Percentiles rank a stretch among this genome's conserved stretches.
These are phyloP conservation scores for Aureobasidium sp. DNA, from an alignment of 2,329 filamentous ascomycete species.

Conservation along the genomic window DNA sequence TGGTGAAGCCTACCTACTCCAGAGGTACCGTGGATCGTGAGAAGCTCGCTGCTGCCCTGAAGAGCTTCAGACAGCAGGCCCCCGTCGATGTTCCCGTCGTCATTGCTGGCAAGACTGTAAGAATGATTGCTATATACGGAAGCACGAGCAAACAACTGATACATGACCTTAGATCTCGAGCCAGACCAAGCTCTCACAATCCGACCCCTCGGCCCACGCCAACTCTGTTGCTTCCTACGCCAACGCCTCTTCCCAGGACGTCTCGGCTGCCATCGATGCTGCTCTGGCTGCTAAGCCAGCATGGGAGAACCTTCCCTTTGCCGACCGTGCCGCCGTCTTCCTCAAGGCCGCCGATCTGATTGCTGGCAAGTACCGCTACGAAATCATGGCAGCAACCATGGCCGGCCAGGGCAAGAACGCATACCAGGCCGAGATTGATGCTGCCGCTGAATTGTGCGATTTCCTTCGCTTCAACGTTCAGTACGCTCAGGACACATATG, in stretches of 20 bases:
- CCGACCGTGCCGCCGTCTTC: constrained; percentile 86
- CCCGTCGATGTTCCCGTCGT: constrained; percentile 75
- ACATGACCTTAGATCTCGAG: neutral
- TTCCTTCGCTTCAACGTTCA: constrained; percentile 92
- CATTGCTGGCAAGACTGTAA: constrained; percentile 72
- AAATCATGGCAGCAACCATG: constrained; percentile 94
- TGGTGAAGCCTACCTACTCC: constrained; percentile 69
- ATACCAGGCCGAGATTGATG: constrained; percentile 98
- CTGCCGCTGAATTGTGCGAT: constrained; percentile 84
- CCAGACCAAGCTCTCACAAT: constrained; percentile 65
- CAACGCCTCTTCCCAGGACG: constrained; percentile 67
- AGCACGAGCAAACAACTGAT: neutral
- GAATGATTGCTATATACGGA: neutral
- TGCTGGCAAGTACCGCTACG: constrained; percentile 86
- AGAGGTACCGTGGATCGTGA: constrained; percentile 75
- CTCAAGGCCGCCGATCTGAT: constrained; percentile 92
- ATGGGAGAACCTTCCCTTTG: constrained; percentile 82
- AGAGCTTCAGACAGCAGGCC: constrained; percentile 57
- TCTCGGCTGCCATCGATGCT: constrained; percentile 70
- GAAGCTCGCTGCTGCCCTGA: constrained; percentile 65
- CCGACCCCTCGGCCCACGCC: constrained; percentile 75
- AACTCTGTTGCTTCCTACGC: constrained; percentile 75
- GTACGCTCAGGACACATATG: constrained; percentile 86
- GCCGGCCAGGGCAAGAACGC: constrained; percentile 96
- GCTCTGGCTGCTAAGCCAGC: constrained; percentile 77